Evolutionary conservation across 495 filamentous ascomycete species (phyloP).

Genomic region (Penicillium tannophilum): DNA sequence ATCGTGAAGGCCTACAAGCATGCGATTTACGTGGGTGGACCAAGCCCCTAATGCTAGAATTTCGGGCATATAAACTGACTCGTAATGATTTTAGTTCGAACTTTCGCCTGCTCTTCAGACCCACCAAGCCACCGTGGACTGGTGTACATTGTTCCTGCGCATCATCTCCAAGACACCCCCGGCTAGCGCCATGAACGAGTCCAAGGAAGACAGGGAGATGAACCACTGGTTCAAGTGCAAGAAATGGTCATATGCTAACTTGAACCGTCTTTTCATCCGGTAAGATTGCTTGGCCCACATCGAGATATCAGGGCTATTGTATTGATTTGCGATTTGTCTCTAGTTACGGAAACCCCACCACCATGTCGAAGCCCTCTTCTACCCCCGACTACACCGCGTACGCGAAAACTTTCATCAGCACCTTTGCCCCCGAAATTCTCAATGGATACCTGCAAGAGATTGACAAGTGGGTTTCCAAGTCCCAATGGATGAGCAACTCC

Average conservation of each 20-base stretch:
- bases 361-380: slow-evolving; percentile 65
- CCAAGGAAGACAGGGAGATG: slow-evolving; percentile 81
- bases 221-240: slow-evolving; percentile 99
- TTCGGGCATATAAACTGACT: slow-evolving; percentile 18
- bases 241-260: slow-evolving; percentile 98
- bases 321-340: slow-evolving; percentile 16
- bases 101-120: slow-evolving; percentile 74
- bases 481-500: slow-evolving; percentile 91
- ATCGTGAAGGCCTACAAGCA: slow-evolving; percentile 97
- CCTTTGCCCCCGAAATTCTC: slow-evolving; percentile 93
- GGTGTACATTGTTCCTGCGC: slow-evolving; percentile 91
- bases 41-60: neutral
- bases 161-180: slow-evolving; percentile 87
- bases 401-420: slow-evolving; percentile 84
- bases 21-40: slow-evolving; percentile 81
- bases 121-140: slow-evolving; percentile 82
- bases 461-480: slow-evolving; percentile 94
- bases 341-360: slow-evolving; percentile 87
- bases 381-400: slow-evolving; percentile 72
- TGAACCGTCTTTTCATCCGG: slow-evolving; percentile 94
- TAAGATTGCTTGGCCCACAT: slow-evolving; percentile 39
- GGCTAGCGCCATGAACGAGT: slow-evolving; percentile 73
- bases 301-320: neutral
- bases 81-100: slow-evolving; percentile 67
- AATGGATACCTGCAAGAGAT: slow-evolving; percentile 90